Evolutionary conservation across 1,139 yeast genomes (phyloP).

Genomic region (Protomyces lactucae-debilis): DNA sequence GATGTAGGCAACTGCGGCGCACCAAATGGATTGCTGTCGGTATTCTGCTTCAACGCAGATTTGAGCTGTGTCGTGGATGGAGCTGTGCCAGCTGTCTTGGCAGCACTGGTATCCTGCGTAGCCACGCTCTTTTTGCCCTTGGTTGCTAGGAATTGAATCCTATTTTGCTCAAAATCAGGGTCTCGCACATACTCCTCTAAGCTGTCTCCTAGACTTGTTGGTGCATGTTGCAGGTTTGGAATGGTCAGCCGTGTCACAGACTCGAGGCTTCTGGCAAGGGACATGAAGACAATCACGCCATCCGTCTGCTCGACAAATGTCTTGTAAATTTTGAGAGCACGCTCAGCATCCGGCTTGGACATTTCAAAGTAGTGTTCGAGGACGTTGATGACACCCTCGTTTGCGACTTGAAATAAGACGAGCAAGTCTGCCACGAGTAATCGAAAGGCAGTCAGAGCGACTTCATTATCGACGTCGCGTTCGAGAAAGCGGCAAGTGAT

Average conservation of each 20-base stretch:
- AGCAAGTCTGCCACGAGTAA: constrained; percentile 81
- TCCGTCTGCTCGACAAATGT: constrained; percentile 81
- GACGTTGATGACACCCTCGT: constrained; percentile 90
- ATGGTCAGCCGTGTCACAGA: constrained; percentile 82
- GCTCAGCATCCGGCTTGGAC: constrained; percentile 76
- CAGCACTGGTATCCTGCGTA: background rate
- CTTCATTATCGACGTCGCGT: constrained; percentile 67
- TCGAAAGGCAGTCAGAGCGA: constrained; percentile 76
- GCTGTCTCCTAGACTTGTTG: constrained; percentile 82
- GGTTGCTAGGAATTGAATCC: constrained; percentile 71
- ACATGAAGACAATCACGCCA: constrained; percentile 77
- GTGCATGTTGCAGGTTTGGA: constrained; percentile 91
- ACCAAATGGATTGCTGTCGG: constrained; percentile 34
- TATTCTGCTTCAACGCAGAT: constrained; percentile 32
- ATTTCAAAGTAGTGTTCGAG: constrained; percentile 93
- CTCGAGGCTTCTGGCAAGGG: constrained; percentile 84
- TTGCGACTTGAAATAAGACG: constrained; percentile 76
- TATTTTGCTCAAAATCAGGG: constrained; percentile 74
- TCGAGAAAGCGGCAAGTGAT: constrained; percentile 67
- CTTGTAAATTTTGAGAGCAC: constrained; percentile 78
- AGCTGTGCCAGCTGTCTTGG: constrained; percentile 29
- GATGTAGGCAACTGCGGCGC: constrained; percentile 26
- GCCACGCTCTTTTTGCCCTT: constrained; percentile 43
- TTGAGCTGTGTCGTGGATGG: constrained; percentile 36
- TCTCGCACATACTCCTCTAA: constrained; percentile 83